Percentiles rank a stretch among this genome's conserved stretches.
Conservation (phyloP, 208 protist species). For the Leishmania martiniquensis region DNA sequence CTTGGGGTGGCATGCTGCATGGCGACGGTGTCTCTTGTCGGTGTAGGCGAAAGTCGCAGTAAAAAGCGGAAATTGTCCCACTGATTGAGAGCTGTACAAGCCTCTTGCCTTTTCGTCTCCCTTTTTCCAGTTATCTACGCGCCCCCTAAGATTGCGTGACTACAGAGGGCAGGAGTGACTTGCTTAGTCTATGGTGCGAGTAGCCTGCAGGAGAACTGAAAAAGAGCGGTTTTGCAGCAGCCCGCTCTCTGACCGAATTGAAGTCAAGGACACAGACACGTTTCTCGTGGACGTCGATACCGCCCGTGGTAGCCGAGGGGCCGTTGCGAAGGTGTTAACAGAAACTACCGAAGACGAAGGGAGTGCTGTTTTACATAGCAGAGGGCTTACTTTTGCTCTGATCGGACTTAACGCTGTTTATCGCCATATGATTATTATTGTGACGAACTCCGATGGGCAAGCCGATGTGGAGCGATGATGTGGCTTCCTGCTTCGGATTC, state of each 20-base stretch:
- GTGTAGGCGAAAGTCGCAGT: constrained; percentile 12
- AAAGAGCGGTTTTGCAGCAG: constrained; percentile 10
- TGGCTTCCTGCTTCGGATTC: constrained; percentile 45
- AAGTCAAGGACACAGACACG: constrained; percentile 13
- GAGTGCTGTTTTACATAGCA: constrained; percentile 34
- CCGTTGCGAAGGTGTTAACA: constrained; percentile 37
- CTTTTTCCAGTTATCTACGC: constrained; percentile 34
- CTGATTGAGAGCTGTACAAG: constrained; percentile 24
- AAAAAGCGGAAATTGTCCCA: constrained; percentile 14
- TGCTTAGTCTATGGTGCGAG: constrained; percentile 16
- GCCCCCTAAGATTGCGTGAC: background rate
- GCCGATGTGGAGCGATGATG: constrained; percentile 67
- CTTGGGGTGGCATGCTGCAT: constrained; percentile 15
- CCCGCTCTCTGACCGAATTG: constrained; percentile 22
- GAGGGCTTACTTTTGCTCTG: constrained; percentile 34
- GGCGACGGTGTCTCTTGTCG: constrained; percentile 22
- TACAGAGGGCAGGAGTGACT: constrained; percentile 1
- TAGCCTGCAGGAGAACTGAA: background rate
- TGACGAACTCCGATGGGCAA: constrained; percentile 54
- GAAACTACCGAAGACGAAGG: constrained; percentile 60
- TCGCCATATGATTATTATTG: constrained; percentile 47
- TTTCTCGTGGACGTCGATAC: constrained; percentile 34
- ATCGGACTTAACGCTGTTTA: constrained; percentile 47
- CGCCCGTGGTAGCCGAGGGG: constrained; percentile 31
- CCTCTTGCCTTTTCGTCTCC: constrained; percentile 13